Evolutionary conservation across 139 green algal species (phyloP), one percentile per base, ranked within the genome.

Genomic region (Zygnema circumcarinatum): DNA sequence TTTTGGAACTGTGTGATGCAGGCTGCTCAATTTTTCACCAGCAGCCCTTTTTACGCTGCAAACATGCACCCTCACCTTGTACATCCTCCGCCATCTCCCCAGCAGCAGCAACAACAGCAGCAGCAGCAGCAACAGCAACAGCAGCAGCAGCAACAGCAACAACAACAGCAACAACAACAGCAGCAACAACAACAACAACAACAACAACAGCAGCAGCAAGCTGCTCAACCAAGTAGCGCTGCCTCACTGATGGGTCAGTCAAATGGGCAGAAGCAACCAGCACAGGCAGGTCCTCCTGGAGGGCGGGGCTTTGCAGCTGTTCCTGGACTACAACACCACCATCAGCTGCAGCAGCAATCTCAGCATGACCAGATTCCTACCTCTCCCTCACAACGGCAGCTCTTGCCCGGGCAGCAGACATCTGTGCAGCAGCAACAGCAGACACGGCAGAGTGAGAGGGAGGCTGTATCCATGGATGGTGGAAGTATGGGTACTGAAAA

Each of bases 61-160:
- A 78, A 78, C 69, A 78, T 78, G 69, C 69, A 78, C 36, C 69
- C 69, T 22, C 69, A 78, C 16, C 11, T 78, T 22, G 69, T 78
- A 41, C 69, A 7, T 62, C 47, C 47, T 62, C 47, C 47, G 16
- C 16, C 47, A 25, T 16, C 47, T 7, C 47, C 47, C 7, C 47
- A 62, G 47, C 47, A 62, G 16, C 47, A 62, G 47, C 47, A 62
- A 16, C 47, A 62, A 62, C 47, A 62, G 16, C 47, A 62, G 16
- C 47, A 16, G 16, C 47, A 62, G 16, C 7, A 62, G 16, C 47
- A 62, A 16, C 47, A 62, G 16, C 47, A 62, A 62, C 7, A 16
- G 16, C 47, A 62, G 16, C 7, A 62, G 16, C 47, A 62, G 16
- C 47, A 62, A 62, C 47, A 25, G 16, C 47, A 62, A 62, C 47